phyloP scores from a whole-genome alignment of 192 early-diverging fungal species.

The Phycomyces blakesleeanus region DNA sequence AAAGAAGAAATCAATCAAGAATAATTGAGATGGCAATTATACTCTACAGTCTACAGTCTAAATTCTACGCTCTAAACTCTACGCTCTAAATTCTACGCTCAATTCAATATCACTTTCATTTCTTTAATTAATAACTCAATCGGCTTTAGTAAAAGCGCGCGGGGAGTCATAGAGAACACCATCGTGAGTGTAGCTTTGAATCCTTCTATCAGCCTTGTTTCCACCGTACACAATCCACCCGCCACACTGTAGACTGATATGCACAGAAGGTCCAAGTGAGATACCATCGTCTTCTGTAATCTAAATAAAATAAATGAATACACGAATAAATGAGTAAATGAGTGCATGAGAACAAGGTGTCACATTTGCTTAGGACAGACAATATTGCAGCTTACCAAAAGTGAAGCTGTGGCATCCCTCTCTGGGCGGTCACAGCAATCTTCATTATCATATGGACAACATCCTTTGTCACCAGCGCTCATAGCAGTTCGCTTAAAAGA shows the following conservation, averaged over 20 bases:
- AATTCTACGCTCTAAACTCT: too few relatives aligned
- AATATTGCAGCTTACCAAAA: conserved; percentile 2
- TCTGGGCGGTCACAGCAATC: background rate
- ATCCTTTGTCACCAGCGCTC: background rate
- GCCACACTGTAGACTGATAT: background rate
- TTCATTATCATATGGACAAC: conserved; percentile 1
- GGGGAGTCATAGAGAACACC: too few relatives aligned
- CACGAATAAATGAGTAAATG: background rate
- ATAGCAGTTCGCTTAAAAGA: background rate
- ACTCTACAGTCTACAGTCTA: too few relatives aligned
- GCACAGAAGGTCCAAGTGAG: background rate
- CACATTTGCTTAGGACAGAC: too few relatives aligned
- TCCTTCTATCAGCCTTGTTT: too few relatives aligned
- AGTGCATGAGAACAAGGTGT: background rate
- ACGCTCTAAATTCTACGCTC: too few relatives aligned
- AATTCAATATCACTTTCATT: too few relatives aligned
- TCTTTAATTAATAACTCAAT: too few relatives aligned
- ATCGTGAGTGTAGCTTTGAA: too few relatives aligned
- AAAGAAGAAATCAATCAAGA: too few relatives aligned
- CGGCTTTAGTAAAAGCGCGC: too few relatives aligned
- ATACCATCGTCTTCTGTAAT: background rate
- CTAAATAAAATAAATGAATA: background rate
- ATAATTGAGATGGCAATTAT: too few relatives aligned
- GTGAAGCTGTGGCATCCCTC: background rate
- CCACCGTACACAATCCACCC: background rate